These are phyloP conservation scores for Conidiobolus incongruus DNA, from an alignment of 371 early-diverging fungal genomes.

Conservation along the genomic window DNA sequence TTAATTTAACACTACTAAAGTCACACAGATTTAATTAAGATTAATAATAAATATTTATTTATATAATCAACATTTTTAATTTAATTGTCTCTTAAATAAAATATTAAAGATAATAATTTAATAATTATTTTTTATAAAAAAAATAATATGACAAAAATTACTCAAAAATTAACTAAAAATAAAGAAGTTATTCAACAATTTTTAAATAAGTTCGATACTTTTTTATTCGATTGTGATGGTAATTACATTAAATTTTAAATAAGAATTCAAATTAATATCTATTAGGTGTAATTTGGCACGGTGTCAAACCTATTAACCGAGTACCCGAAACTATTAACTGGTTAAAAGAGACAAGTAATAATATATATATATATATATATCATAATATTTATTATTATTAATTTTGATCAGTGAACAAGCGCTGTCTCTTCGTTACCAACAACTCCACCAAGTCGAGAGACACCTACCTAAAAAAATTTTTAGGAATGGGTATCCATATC, in stretches of 20 bases:
- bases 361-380: not conserved
- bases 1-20: no score
- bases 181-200: conserved; percentile 34
- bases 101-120: no score
- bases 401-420: conserved; percentile 15
- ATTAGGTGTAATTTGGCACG: conserved; percentile 84
- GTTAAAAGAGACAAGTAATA: conserved; percentile 6
- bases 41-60: no score
- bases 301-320: conserved; percentile 34
- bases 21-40: no score
- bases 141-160: conserved; percentile 28
- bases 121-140: conserved; percentile 83
- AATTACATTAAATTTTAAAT: no score
- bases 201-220: conserved; percentile 22
- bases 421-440: conserved; percentile 84
- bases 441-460: conserved; percentile 78
- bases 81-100: no score
- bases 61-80: no score
- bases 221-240: no score
- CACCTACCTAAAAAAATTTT: conserved; percentile 61
- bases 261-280: not conserved
- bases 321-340: conserved; percentile 38
- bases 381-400: not conserved
- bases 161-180: no score
- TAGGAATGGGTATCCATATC: conserved; percentile 48